phyloP scores from a whole-genome alignment of 2,329 filamentous ascomycete species.

The Hypoxylon sp. region DNA sequence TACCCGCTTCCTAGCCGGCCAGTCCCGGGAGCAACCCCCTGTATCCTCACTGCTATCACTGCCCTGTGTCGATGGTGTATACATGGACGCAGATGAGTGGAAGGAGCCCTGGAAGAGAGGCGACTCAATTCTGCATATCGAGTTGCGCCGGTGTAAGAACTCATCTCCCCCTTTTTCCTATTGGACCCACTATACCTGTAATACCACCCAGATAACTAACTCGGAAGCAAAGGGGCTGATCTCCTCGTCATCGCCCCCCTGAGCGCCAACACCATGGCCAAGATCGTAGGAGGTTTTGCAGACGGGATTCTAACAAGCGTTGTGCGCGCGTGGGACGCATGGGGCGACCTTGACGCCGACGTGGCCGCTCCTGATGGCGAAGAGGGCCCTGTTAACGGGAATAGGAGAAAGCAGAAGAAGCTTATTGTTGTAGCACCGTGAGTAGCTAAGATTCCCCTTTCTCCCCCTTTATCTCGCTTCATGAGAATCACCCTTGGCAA shows the following conservation, averaged over 20 bases:
- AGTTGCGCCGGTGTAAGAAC: slow-evolving; percentile 72
- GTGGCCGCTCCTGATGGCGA: slow-evolving; percentile 1
- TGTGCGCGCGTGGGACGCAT: slow-evolving; percentile 88
- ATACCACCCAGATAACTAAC: background rate
- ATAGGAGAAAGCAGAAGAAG: slow-evolving; percentile 61
- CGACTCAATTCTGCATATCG: slow-evolving; percentile 89
- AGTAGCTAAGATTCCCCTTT: background rate
- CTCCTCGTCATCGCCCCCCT: slow-evolving; percentile 84
- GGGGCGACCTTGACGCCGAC: slow-evolving; percentile 67
- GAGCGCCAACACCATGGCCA: slow-evolving; percentile 87
- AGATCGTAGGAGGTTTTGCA: slow-evolving; percentile 81
- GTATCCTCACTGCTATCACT: slow-evolving; percentile 69
- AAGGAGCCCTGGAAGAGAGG: slow-evolving; percentile 80
- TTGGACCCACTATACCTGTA: slow-evolving; percentile 1
- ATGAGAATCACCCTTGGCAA: background rate
- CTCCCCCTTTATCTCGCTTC: background rate
- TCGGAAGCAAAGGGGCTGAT: slow-evolving; percentile 70
- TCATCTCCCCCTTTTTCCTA: background rate
- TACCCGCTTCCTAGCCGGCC: slow-evolving; percentile 79
- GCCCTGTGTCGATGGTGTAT: slow-evolving; percentile 83
- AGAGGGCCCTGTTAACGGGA: slow-evolving; percentile 8
- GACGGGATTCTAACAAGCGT: slow-evolving; percentile 82
- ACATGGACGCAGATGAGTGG: slow-evolving; percentile 91
- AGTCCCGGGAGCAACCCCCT: slow-evolving; percentile 81
- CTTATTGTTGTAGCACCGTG: slow-evolving; percentile 78